Conservation (phyloP, 164 flowering plant species). For the Aristolochia californica region DNA sequence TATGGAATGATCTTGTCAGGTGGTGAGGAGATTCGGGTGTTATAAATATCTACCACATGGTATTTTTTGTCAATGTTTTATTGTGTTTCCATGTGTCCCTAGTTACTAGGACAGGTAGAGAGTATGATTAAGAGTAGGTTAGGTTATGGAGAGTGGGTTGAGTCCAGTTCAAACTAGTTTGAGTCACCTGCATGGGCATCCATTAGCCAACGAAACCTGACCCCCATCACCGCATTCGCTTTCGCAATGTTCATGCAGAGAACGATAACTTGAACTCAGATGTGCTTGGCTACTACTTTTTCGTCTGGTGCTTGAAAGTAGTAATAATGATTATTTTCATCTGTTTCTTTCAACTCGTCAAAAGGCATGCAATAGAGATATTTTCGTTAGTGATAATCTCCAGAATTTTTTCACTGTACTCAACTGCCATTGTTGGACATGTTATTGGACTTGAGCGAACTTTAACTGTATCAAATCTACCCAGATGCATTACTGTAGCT, state of each 20-base stretch:
- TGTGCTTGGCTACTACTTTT: not conserved
- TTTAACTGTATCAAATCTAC: slow-evolving; percentile 73
- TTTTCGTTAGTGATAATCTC: slow-evolving; percentile 77
- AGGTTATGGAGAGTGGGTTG: no score
- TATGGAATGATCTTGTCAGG: no score
- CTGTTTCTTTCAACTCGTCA: slow-evolving; percentile 55
- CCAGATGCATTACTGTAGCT: slow-evolving; percentile 94
- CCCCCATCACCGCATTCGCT: slow-evolving; percentile 90
- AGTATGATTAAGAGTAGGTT: no score
- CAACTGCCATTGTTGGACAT: slow-evolving; percentile 83
- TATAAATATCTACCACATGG: no score
- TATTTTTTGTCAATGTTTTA: no score
- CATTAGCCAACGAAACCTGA: no score
- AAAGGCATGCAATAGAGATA: slow-evolving; percentile 96
- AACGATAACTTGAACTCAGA: slow-evolving; percentile 34
- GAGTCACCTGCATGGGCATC: no score
- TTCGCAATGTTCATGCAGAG: slow-evolving; percentile 97
- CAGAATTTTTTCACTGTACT: slow-evolving; percentile 76
- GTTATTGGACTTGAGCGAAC: slow-evolving; percentile 62
- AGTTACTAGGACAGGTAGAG: no score
- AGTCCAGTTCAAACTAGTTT: no score
- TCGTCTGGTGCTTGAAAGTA: not conserved
- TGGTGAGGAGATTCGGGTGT: no score
- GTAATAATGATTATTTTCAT: not conserved
- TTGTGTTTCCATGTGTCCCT: no score